Evolutionary conservation across 2,329 filamentous ascomycete genomes (phyloP).

Genomic region (Venturia oleaginea): DNA sequence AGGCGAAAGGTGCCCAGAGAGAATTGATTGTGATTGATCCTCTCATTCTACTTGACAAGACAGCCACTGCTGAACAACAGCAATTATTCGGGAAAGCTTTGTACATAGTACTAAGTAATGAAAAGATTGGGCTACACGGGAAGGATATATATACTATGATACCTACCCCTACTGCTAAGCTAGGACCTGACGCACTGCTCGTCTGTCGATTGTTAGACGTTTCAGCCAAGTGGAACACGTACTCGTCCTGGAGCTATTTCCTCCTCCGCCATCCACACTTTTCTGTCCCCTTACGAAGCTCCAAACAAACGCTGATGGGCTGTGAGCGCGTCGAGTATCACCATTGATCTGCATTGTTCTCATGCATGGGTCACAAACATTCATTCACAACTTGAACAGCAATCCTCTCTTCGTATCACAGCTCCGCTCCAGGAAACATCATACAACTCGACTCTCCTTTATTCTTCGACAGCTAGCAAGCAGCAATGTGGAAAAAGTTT

Average conservation of each 20-base stretch:
- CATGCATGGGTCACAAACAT: background rate
- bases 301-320: background rate
- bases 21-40: too few relatives aligned
- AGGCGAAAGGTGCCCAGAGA: too few relatives aligned
- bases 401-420: background rate
- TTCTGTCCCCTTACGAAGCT: background rate
- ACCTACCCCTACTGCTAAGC: background rate
- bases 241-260: background rate
- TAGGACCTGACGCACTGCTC: background rate
- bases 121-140: background rate
- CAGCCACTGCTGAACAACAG: too few relatives aligned
- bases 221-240: background rate
- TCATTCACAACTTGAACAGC: constrained; percentile 1
- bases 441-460: background rate
- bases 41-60: too few relatives aligned
- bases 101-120: too few relatives aligned
- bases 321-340: background rate
- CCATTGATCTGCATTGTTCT: background rate
- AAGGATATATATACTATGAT: background rate
- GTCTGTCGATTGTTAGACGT: background rate
- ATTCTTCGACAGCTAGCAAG: background rate
- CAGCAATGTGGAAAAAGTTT: constrained; percentile 10
- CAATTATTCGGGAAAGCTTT: too few relatives aligned
- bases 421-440: background rate
- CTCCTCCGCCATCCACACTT: background rate